These are phyloP conservation scores for Alnus glutinosa DNA, from an alignment of 306 rosid species.

Conservation along the genomic window DNA sequence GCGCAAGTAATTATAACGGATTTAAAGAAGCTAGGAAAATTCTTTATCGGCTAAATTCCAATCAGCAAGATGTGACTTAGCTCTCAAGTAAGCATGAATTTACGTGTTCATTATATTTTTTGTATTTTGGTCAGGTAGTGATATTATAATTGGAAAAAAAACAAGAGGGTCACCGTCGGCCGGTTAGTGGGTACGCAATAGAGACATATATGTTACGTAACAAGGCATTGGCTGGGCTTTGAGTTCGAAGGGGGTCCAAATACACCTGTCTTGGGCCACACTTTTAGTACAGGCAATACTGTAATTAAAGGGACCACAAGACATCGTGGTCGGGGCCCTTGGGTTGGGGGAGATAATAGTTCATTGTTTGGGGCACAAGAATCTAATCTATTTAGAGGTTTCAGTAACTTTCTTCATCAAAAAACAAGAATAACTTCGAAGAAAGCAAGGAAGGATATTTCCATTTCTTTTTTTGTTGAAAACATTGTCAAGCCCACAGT, in stretches of 20 bases:
- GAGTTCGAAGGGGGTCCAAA: background rate
- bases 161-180: background rate
- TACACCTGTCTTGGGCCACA: slow-evolving; percentile 1
- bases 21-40: too few species aligned
- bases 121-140: background rate
- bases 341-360: background rate
- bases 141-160: background rate
- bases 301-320: background rate
- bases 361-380: background rate
- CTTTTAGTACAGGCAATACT: background rate
- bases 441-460: background rate
- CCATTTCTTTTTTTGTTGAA: background rate
- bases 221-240: slow-evolving; percentile 3
- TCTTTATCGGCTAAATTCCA: too few species aligned
- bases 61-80: background rate
- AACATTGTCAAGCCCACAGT: background rate
- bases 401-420: background rate
- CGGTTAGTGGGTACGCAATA: background rate
- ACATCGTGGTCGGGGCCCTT: background rate
- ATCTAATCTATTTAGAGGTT: background rate
- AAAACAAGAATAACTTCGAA: background rate
- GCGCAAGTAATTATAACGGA: too few species aligned
- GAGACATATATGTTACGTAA: background rate
- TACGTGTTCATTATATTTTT: background rate
- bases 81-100: background rate